Evolutionary conservation across 2,329 filamentous ascomycete species (phyloP).

Genomic region (Trichoderma simmonsii): DNA sequence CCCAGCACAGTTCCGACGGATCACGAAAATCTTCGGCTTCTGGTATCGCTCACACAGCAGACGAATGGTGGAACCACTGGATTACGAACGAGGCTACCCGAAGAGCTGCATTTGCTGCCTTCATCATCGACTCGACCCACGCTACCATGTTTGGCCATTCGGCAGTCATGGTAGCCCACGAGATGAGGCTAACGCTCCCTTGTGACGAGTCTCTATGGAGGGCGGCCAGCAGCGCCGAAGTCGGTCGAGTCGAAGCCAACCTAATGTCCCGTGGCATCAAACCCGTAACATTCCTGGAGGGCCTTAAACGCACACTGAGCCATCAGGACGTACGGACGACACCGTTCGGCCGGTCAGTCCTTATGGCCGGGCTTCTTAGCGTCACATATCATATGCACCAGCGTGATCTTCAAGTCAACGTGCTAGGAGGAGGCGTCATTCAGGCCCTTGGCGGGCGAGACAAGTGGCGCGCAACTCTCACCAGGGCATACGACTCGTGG

Average conservation of each 20-base stretch:
- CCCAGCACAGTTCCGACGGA: slow-evolving; percentile 57
- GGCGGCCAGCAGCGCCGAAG: slow-evolving; percentile 82
- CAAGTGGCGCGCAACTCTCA: slow-evolving; percentile 84
- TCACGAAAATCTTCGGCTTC: slow-evolving; percentile 62
- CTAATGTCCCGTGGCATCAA: slow-evolving; percentile 79
- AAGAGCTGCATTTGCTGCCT: slow-evolving; percentile 87
- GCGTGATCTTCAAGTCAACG: slow-evolving; percentile 86
- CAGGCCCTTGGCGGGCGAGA: slow-evolving; percentile 81
- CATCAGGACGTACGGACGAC: slow-evolving; percentile 86
- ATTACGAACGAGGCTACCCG: slow-evolving; percentile 90
- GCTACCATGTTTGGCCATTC: slow-evolving; percentile 98
- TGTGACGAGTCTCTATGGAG: slow-evolving; percentile 94
- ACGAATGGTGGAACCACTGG: slow-evolving; percentile 96
- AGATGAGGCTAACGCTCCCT: slow-evolving; percentile 85
- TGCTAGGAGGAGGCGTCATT: slow-evolving; percentile 68
- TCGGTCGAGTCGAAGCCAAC: slow-evolving; percentile 77
- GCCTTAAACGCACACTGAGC: slow-evolving; percentile 83
- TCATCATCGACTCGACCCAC: slow-evolving; percentile 92
- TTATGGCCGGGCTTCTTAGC: slow-evolving; percentile 91
- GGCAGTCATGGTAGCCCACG: slow-evolving; percentile 93
- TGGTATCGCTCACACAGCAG: slow-evolving; percentile 63
- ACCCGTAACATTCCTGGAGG: slow-evolving; percentile 83
- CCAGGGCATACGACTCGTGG: slow-evolving; percentile 90
- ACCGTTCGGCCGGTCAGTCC: slow-evolving; percentile 84
- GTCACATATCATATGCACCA: slow-evolving; percentile 99